phyloP scores from a whole-genome alignment of 179 eudicot species.

The Amaranthus tricolor region DNA sequence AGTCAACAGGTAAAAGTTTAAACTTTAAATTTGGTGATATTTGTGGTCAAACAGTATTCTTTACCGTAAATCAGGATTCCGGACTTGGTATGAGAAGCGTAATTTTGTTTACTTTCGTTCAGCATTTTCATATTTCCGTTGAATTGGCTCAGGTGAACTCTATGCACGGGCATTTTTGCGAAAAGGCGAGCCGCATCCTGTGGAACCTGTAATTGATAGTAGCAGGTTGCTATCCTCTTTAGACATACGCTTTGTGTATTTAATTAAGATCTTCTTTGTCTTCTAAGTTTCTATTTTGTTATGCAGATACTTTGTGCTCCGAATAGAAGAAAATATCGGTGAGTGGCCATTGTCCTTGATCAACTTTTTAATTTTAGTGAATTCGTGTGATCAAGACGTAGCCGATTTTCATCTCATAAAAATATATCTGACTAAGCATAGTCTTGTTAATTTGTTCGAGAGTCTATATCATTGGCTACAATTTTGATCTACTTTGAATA shows the following conservation, averaged over 20 bases:
- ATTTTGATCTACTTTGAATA: too few relatives aligned
- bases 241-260: background rate
- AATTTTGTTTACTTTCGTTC: background rate
- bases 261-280: background rate
- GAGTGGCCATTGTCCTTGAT: conserved; percentile 12
- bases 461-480: background rate
- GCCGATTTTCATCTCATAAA: too few relatives aligned
- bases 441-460: background rate
- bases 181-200: conserved; percentile 92
- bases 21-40: background rate
- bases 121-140: background rate
- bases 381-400: background rate
- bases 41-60: background rate
- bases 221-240: conserved; percentile 58
- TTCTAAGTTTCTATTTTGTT: conserved; percentile 16
- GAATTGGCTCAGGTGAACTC: conserved; percentile 57
- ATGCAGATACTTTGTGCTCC: conserved; percentile 96
- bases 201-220: conserved; percentile 94
- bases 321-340: conserved; percentile 90
- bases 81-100: too few relatives aligned
- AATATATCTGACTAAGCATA: too few relatives aligned
- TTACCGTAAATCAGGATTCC: background rate
- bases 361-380: background rate
- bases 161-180: conserved; percentile 92
- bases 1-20: conserved; percentile 60